phyloP scores from a whole-genome alignment of 2,329 filamentous ascomycete species.

The Ophiostoma himal-ulmi region DNA sequence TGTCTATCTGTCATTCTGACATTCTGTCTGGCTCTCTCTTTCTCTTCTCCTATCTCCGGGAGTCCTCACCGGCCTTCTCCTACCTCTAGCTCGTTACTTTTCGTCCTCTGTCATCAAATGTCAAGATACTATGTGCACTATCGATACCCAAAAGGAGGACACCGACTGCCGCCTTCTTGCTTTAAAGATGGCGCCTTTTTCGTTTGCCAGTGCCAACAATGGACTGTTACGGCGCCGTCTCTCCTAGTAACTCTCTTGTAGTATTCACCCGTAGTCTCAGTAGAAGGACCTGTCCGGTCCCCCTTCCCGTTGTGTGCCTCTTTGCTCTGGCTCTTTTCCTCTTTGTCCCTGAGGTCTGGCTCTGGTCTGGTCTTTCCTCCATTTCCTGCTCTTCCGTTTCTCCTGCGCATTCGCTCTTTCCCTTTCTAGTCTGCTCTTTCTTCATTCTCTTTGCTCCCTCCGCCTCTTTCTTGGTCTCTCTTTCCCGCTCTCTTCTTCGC shows the following conservation, averaged over 20 bases:
- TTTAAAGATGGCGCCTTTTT: slow-evolving; percentile 11
- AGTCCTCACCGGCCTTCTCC: neutral
- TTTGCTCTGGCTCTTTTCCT: slow-evolving; percentile 12
- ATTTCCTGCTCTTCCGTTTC: neutral
- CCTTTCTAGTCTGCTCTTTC: slow-evolving; percentile 5
- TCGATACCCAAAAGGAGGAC: neutral
- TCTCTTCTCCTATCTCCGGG: neutral
- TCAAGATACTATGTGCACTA: neutral
- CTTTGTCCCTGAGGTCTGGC: neutral
- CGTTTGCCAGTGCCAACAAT: slow-evolving; percentile 8
- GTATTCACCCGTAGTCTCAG: slow-evolving; percentile 21
- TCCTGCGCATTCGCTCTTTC: slow-evolving; percentile 8
- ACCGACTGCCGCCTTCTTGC: slow-evolving; percentile 16
- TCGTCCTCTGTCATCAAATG: neutral
- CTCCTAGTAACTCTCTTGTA: slow-evolving; percentile 16
- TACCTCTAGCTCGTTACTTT: neutral
- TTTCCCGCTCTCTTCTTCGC: neutral
- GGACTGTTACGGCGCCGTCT: slow-evolving; percentile 17
- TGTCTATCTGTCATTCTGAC: no score
- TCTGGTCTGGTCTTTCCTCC: neutral
- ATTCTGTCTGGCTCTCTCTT: no score
- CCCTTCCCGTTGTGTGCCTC: slow-evolving; percentile 17
- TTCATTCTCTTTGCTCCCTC: slow-evolving; percentile 4
- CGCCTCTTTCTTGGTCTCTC: neutral
- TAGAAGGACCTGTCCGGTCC: slow-evolving; percentile 17